Base-by-base conservation (phyloP, 164 flowering plant species). In the Euptelea pleiosperma region DNA sequence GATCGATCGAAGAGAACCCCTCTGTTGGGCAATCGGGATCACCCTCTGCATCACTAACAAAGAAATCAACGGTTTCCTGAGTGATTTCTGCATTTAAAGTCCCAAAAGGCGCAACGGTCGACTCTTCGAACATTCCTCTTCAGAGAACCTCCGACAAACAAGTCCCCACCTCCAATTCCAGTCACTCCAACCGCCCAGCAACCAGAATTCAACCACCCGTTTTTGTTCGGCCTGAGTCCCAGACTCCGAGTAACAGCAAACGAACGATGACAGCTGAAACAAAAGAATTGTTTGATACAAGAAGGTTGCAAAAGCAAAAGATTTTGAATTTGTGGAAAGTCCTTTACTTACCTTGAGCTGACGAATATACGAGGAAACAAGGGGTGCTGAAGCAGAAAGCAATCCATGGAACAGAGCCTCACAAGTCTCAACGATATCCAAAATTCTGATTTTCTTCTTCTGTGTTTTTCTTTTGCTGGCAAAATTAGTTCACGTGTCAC, bases 41-140 rank as follows among this genome's bases (percentile, higher is more conserved):
- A 19, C 93, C 98, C 61, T 89, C 86, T 3, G 91, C 85, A 65
- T 89, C 93, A 59, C 96, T 87, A 30, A 89, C 96, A 65, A 87
- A 89, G 80, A 89, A 87, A 81, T 85, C 93, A 60, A 58, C 63
- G 4, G 83, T 82, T 57, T 82, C 95, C 0, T 75, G 81, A 3
- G 88, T 86, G 16, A 82, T 88, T 51, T 86, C 88, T 31, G 84
- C 91, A 36, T 77, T 72, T 34, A 86, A 10, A n/a, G 90, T 84
- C 45, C 71, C 79, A 58, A 85, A 84, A 18, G 79, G 62, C 11
- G 68, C 68, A 2, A 69, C 28, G 44, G 39, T 30, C 1, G 77
- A 62, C 52, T 70, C 78, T 11, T 75, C 66, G 22, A 69, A 41
- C 67, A 33, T 55, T 69, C 52, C 60, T 70, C 41, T 52, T 60